phyloP scores from a whole-genome alignment of 2,329 filamentous ascomycete species.

The Ophiostoma australiae region DNA sequence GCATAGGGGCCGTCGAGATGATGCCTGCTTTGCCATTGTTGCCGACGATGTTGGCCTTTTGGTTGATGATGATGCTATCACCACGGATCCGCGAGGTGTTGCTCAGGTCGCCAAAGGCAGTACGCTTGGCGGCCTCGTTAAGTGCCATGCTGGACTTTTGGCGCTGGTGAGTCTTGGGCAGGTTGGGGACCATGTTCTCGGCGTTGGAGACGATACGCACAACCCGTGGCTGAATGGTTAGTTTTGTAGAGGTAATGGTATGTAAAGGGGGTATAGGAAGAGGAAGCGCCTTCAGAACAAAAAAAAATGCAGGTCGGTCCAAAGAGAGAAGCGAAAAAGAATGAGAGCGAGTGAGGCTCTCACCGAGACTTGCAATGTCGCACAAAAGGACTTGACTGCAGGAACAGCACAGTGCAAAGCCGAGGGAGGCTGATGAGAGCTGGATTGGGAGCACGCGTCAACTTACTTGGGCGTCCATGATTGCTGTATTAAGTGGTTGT shows the following conservation, averaged over 20 bases:
- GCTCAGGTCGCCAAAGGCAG: constrained; percentile 77
- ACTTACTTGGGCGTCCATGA: constrained; percentile 8
- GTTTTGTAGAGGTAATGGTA: not conserved
- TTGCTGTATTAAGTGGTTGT: not conserved
- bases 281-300: not conserved
- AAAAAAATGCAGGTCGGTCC: not conserved
- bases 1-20: constrained; percentile 25
- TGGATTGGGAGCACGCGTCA: not conserved
- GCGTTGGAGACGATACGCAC: constrained; percentile 58
- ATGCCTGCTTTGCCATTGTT: constrained; percentile 9
- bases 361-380: not conserved
- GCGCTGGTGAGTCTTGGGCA: constrained; percentile 62
- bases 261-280: not conserved
- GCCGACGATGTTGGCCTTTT: constrained; percentile 31
- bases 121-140: constrained; percentile 60
- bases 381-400: constrained; percentile 9
- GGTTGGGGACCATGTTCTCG: constrained; percentile 61
- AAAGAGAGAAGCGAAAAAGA: not conserved
- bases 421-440: not conserved
- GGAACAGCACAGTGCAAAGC: not conserved
- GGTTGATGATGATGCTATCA: constrained; percentile 27
- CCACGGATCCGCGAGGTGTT: constrained; percentile 42
- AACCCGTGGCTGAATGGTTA: constrained; percentile 57
- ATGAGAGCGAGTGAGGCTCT: not conserved
- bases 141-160: constrained; percentile 70